These are phyloP conservation scores for Phytophthora citrophthora DNA, from an alignment of 352 stramenopile species.

Conservation along the genomic window DNA sequence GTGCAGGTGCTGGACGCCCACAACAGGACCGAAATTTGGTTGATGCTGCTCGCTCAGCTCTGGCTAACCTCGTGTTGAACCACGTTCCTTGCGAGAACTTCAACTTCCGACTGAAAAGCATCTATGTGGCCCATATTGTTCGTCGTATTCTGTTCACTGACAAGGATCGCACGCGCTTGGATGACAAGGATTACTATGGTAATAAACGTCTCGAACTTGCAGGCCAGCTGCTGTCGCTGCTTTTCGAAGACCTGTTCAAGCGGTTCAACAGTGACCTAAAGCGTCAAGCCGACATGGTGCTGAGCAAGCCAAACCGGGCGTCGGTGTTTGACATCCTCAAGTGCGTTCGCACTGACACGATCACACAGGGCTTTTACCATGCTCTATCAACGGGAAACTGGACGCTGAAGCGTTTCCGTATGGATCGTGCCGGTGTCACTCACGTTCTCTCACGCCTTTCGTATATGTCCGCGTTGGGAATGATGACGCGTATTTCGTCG, in stretches of 20 bases:
- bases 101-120: slow-evolving; percentile 97
- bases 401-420: slow-evolving; percentile 99
- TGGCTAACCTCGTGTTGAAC: slow-evolving; percentile 98
- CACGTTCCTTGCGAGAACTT: slow-evolving; percentile 98
- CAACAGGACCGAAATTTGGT: slow-evolving; percentile 73
- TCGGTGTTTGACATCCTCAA: slow-evolving; percentile 99
- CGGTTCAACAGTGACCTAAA: slow-evolving; percentile 99
- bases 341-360: slow-evolving; percentile 97
- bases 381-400: slow-evolving; percentile 96
- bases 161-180: slow-evolving; percentile 90
- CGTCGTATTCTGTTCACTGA: slow-evolving; percentile 90
- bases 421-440: slow-evolving; percentile 98
- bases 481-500: slow-evolving; percentile 99
- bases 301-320: slow-evolving; percentile 98
- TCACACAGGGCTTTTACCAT: slow-evolving; percentile 95
- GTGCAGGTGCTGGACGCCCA: slow-evolving; percentile 33
- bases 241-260: slow-evolving; percentile 99
- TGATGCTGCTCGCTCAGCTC: slow-evolving; percentile 97
- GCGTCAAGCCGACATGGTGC: slow-evolving; percentile 96
- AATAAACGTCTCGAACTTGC: slow-evolving; percentile 99
- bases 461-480: slow-evolving; percentile 98
- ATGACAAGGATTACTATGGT: slow-evolving; percentile 99
- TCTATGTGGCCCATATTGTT: slow-evolving; percentile 98
- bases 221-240: slow-evolving; percentile 96
- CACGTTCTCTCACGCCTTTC: slow-evolving; percentile 97